A percentile compares a stretch with the other conserved stretches of the same genome.
Evolutionary conservation across 78 protist genomes (phyloP).

Genomic region (Pigoraptor vietnamica): DNA sequence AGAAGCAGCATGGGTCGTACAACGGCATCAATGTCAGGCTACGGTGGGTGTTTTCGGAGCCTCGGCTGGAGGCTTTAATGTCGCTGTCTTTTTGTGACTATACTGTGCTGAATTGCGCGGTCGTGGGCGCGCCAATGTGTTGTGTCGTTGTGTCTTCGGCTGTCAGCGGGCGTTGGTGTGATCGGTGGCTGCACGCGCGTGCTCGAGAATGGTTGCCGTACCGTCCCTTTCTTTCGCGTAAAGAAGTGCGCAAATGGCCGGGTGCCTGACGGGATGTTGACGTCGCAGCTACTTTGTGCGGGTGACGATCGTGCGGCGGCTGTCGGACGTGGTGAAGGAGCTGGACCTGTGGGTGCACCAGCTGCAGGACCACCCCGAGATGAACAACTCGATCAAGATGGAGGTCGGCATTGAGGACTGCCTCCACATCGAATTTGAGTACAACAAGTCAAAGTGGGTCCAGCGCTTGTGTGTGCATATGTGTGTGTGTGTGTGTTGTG

Average conservation of each 20-base stretch:
- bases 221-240: too few species aligned
- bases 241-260: too few species aligned
- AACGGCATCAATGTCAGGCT: slow-evolving; percentile 90
- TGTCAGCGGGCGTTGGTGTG: too few species aligned
- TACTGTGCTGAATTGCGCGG: too few species aligned
- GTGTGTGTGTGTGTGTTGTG: background rate
- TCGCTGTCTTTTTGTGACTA: too few species aligned
- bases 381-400: slow-evolving; percentile 81
- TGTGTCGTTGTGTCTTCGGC: too few species aligned
- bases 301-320: slow-evolving; percentile 55
- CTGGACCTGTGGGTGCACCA: slow-evolving; percentile 83
- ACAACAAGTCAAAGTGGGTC: slow-evolving; percentile 75
- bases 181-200: too few species aligned
- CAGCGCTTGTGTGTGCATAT: too few species aligned
- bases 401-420: slow-evolving; percentile 95
- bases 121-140: too few species aligned
- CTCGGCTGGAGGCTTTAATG: too few species aligned
- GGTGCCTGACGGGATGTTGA: too few species aligned
- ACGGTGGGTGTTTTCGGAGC: slow-evolving; percentile 33
- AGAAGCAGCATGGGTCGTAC: slow-evolving; percentile 86
- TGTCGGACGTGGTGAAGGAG: slow-evolving; percentile 62
- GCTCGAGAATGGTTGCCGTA: too few species aligned
- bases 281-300: slow-evolving; percentile 71
- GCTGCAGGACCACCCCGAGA: slow-evolving; percentile 48
- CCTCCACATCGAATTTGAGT: slow-evolving; percentile 98